Evolutionary conservation across 805 yeast species (phyloP).

Genomic region (Grigorovia jiainica): DNA sequence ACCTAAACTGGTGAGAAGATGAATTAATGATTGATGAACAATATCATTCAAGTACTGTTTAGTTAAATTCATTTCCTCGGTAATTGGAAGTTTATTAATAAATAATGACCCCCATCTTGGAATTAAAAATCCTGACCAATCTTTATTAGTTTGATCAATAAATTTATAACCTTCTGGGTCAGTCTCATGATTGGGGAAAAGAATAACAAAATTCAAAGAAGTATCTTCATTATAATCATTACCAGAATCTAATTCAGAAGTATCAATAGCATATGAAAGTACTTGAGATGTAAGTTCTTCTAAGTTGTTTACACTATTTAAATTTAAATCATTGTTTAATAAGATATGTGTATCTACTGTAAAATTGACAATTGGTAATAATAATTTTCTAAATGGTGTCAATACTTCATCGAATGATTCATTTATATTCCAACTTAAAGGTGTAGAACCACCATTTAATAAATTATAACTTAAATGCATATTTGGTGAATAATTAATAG

Average conservation of each 20-base stretch:
- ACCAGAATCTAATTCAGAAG: conserved; percentile 57
- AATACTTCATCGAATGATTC: conserved; percentile 41
- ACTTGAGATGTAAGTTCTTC: conserved; percentile 37
- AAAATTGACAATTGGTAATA: conserved; percentile 55
- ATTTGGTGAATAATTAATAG: conserved; percentile 40
- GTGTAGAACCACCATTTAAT: conserved; percentile 57
- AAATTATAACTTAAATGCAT: conserved; percentile 72
- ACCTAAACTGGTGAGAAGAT: conserved; percentile 65
- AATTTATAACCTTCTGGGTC: conserved; percentile 35
- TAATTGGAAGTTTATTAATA: conserved; percentile 35
- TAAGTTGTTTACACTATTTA: conserved; percentile 21
- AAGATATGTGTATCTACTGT: conserved; percentile 73
- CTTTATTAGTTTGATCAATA: conserved; percentile 4
- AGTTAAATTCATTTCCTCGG: conserved; percentile 13
- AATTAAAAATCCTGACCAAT: conserved; percentile 43
- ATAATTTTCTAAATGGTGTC: conserved; percentile 42
- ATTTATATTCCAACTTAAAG: conserved; percentile 68
- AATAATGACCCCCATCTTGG: conserved; percentile 80
- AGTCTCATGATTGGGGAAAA: conserved; percentile 23
- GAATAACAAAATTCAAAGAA: conserved; percentile 57
- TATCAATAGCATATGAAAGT: conserved; percentile 69
- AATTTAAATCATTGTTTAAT: conserved; percentile 38
- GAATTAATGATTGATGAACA: conserved; percentile 63
- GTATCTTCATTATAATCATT: conserved; percentile 52
- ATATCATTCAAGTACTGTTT: conserved; percentile 40